These are phyloP conservation scores for Thermothelomyces thermophilus DNA, from an alignment of 2,329 filamentous ascomycete genomes.

Conservation along the genomic window DNA sequence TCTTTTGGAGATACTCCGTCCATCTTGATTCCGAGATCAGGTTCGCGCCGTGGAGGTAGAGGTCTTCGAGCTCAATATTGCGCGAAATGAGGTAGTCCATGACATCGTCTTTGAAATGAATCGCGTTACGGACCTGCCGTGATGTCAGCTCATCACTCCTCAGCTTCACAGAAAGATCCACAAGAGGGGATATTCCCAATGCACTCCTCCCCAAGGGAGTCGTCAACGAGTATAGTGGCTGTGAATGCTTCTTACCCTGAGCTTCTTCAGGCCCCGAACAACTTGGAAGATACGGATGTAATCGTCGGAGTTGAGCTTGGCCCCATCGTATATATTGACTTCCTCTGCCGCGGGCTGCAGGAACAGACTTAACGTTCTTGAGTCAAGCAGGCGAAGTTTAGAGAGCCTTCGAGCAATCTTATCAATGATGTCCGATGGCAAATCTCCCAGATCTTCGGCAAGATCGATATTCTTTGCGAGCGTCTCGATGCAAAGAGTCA, in stretches of 20 bases:
- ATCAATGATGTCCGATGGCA: constrained; percentile 50
- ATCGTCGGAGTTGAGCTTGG: constrained; percentile 66
- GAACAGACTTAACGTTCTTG: constrained; percentile 51
- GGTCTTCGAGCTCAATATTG: constrained; percentile 58
- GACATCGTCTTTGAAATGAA: constrained; percentile 82
- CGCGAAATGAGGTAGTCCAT: constrained; percentile 75
- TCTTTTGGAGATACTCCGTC: constrained; percentile 59
- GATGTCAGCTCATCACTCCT: background rate
- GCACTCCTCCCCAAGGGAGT: background rate
- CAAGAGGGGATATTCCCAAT: background rate
- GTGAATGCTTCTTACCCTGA: constrained; percentile 42
- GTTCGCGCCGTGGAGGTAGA: constrained; percentile 80
- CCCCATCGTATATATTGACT: constrained; percentile 52
- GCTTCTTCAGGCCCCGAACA: constrained; percentile 59
- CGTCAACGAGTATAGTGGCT: background rate
- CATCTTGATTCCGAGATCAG: constrained; percentile 72
- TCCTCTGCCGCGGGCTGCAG: constrained; percentile 44
- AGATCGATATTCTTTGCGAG: constrained; percentile 56
- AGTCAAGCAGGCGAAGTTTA: constrained; percentile 50
- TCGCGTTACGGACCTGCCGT: constrained; percentile 61
- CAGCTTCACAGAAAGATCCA: background rate
- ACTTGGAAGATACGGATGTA: constrained; percentile 74
- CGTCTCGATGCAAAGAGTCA: constrained; percentile 57
- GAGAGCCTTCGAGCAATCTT: constrained; percentile 54
- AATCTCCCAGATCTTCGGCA: constrained; percentile 55